Evolutionary conservation across 2,329 filamentous ascomycete genomes (phyloP).

Genomic region (Scytalidium sp.): DNA sequence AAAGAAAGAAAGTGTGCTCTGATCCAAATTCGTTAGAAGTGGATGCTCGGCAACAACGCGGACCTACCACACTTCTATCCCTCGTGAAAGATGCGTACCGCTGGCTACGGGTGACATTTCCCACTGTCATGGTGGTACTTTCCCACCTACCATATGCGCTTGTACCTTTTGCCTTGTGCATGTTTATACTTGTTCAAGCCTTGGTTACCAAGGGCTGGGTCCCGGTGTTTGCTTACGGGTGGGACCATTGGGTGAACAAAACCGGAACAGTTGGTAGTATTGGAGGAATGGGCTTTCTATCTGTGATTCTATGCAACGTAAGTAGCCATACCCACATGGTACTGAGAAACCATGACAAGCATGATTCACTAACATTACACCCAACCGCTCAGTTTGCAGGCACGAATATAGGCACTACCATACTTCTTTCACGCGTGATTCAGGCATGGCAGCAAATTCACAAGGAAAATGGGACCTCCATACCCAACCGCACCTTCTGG

Average conservation of each 20-base stretch:
- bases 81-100: conserved; percentile 40
- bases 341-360: background rate
- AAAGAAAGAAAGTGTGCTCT: conserved; percentile 14
- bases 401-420: conserved; percentile 74
- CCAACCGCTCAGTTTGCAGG: conserved; percentile 76
- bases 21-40: conserved; percentile 6
- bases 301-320: conserved; percentile 70
- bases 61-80: conserved; percentile 50
- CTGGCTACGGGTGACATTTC: conserved; percentile 70
- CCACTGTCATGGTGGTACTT: conserved; percentile 63
- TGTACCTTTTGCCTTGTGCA: conserved; percentile 68
- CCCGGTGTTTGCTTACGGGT: conserved; percentile 68
- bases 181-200: conserved; percentile 73
- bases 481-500: conserved; percentile 67
- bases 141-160: conserved; percentile 65
- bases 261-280: conserved; percentile 68
- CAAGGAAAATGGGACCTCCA: conserved; percentile 37
- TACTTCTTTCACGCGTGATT: conserved; percentile 67
- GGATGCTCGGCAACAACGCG: conserved; percentile 4
- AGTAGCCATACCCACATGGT: conserved; percentile 30
- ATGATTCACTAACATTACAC: conserved; percentile 6
- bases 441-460: conserved; percentile 67
- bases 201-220: conserved; percentile 75
- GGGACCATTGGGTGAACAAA: conserved; percentile 69
- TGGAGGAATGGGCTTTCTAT: conserved; percentile 71